A percentile compares a stretch with the other conserved stretches of the same genome.
Conservation (phyloP, 805 yeast species). For the Yamadazyma tumulicola region DNA sequence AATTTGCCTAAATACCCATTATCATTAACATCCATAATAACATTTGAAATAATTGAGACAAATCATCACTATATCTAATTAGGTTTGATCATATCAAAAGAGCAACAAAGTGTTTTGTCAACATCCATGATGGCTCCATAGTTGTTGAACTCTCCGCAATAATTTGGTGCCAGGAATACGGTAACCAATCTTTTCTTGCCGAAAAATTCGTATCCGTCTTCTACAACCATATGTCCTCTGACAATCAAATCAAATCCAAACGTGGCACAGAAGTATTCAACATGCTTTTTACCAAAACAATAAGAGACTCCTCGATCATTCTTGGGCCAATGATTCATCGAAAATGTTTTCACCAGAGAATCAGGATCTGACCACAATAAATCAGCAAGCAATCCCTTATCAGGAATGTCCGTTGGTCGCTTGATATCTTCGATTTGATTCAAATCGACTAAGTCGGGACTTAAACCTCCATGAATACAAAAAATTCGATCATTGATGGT, state of each 20-base stretch:
- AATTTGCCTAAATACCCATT: no score
- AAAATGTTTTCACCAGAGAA: constrained; percentile 28
- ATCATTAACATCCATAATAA: no score
- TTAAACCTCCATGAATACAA: constrained; percentile 69
- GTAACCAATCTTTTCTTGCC: constrained; percentile 72
- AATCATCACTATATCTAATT: constrained; percentile 2
- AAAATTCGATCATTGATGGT: constrained; percentile 56
- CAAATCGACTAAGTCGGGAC: constrained; percentile 64
- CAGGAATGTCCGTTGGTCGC: constrained; percentile 84
- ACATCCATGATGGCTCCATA: constrained; percentile 81
- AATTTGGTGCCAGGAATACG: constrained; percentile 78
- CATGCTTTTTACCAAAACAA: constrained; percentile 70
- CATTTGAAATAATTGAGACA: no score
- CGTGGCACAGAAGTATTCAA: constrained; percentile 60
- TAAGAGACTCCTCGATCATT: constrained; percentile 83
- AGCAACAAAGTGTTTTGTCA: constrained; percentile 62
- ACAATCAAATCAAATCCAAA: constrained; percentile 76
- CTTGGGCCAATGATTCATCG: constrained; percentile 62
- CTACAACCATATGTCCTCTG: constrained; percentile 87
- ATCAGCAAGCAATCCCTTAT: constrained; percentile 73
- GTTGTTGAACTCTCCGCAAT: constrained; percentile 77
- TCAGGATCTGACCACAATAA: constrained; percentile 82
- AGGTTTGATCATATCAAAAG: constrained; percentile 69
- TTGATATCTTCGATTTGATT: constrained; percentile 67
- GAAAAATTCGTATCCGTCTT: constrained; percentile 83